Conservation (phyloP, 2,329 filamentous ascomycete genomes). For the Orbilia javanica region DNA sequence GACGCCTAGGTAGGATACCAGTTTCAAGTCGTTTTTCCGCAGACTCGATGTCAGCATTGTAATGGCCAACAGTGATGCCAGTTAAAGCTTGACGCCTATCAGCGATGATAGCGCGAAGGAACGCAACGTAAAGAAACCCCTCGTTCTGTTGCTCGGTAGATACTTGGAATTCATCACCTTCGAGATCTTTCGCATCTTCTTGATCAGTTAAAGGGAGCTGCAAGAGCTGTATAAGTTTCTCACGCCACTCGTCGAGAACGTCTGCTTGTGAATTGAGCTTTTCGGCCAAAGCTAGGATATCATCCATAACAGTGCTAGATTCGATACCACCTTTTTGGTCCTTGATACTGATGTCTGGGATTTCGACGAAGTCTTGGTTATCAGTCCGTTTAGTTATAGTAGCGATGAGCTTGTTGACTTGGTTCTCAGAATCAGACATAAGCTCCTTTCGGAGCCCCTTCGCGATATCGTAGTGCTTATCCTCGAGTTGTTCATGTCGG, state of each 20-base stretch:
- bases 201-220: slow-evolving; percentile 81
- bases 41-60: slow-evolving; percentile 77
- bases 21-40: slow-evolving; percentile 73
- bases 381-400: slow-evolving; percentile 71
- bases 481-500: slow-evolving; percentile 22
- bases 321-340: slow-evolving; percentile 77
- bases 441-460: slow-evolving; percentile 76
- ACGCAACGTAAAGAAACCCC: slow-evolving; percentile 86
- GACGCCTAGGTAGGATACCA: too few species aligned
- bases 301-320: slow-evolving; percentile 75
- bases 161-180: slow-evolving; percentile 89
- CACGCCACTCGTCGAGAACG: slow-evolving; percentile 80
- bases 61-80: slow-evolving; percentile 77
- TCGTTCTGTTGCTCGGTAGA: slow-evolving; percentile 90
- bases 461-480: slow-evolving; percentile 77
- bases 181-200: slow-evolving; percentile 79
- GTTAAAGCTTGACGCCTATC: slow-evolving; percentile 83
- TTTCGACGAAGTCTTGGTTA: slow-evolving; percentile 72
- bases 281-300: slow-evolving; percentile 73
- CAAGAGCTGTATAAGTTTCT: slow-evolving; percentile 73
- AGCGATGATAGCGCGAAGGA: slow-evolving; percentile 78
- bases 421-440: slow-evolving; percentile 68
- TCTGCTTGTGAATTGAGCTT: slow-evolving; percentile 79
- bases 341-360: slow-evolving; percentile 73
- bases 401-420: slow-evolving; percentile 75